Percentiles rank a stretch among this genome's conserved stretches.
Evolutionary conservation across 2,329 filamentous ascomycete genomes (phyloP).

Genomic region (Macrophomina tecta): DNA sequence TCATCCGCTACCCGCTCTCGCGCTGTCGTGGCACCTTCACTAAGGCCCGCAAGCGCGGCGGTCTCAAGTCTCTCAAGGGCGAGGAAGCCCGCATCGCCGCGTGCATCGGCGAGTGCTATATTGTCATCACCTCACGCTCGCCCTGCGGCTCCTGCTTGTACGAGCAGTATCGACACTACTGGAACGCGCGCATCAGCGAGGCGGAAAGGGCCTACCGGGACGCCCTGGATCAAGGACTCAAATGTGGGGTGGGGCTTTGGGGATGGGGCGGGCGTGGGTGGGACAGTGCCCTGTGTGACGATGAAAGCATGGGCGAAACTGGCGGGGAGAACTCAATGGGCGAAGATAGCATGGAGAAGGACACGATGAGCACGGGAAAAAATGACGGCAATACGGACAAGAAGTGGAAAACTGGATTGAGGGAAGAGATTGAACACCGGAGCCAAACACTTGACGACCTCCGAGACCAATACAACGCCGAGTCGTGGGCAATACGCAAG

Average conservation of each 20-base stretch:
- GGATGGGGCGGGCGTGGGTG: background rate
- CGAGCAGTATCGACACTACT: constrained; percentile 27
- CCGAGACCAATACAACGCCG: background rate
- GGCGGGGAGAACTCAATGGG: background rate
- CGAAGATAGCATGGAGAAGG: background rate
- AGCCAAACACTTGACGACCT: background rate
- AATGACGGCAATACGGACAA: background rate
- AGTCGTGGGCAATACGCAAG: background rate
- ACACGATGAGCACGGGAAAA: background rate
- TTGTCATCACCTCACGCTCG: constrained; percentile 32
- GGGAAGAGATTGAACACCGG: background rate
- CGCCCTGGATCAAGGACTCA: constrained; percentile 30
- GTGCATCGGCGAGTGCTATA: constrained; percentile 37
- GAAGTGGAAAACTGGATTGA: background rate
- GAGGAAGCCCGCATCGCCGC: constrained; percentile 31
- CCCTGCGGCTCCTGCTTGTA: constrained; percentile 37
- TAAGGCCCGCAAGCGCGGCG: constrained; percentile 27
- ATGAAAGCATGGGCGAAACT: background rate
- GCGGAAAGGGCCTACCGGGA: constrained; percentile 7
- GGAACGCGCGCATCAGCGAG: constrained; percentile 29
- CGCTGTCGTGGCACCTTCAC: constrained; percentile 43
- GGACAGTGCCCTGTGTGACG: background rate
- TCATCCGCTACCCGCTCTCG: constrained; percentile 37
- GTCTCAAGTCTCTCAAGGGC: constrained; percentile 12
- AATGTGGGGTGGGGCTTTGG: constrained; percentile 28